A percentile compares a stretch with the other conserved stretches of the same genome.
These are phyloP conservation scores for Penicillium sp. DNA, from an alignment of 2,329 filamentous ascomycete species.

Conservation along the genomic window DNA sequence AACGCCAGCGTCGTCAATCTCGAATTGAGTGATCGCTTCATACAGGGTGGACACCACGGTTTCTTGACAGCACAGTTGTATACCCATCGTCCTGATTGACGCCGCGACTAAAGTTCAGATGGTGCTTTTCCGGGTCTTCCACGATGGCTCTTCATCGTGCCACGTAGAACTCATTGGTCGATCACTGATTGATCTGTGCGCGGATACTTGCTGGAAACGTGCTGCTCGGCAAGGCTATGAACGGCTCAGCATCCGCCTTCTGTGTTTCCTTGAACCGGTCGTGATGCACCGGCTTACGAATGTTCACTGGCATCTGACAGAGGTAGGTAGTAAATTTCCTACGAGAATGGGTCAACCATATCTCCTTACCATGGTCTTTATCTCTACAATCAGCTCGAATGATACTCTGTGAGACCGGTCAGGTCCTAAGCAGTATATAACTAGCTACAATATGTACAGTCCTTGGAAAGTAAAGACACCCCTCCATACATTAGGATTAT, in stretches of 20 bases:
- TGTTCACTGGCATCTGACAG: conserved; percentile 37
- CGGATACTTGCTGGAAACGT: conserved; percentile 34
- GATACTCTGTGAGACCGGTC: background rate
- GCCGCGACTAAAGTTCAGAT: conserved; percentile 29
- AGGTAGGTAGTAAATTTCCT: conserved; percentile 37
- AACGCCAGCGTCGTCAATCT: conserved; percentile 1
- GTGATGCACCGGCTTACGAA: conserved; percentile 38
- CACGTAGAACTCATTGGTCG: conserved; percentile 10
- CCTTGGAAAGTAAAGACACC: too few relatives aligned
- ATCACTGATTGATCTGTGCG: background rate
- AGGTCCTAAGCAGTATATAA: background rate
- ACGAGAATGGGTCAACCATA: too few relatives aligned
- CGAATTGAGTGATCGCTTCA: background rate
- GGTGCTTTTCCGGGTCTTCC: conserved; percentile 39
- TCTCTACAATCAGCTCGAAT: background rate
- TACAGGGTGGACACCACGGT: background rate
- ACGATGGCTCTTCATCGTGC: conserved; percentile 38
- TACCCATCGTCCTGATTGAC: conserved; percentile 9
- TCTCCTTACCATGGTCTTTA: too few relatives aligned
- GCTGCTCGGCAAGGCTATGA: conserved; percentile 11
- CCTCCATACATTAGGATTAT: background rate
- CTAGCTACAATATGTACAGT: conserved; percentile 7
- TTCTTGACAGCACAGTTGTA: conserved; percentile 10
- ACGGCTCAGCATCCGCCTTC: conserved; percentile 1
- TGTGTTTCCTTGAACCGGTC: conserved; percentile 25